These are phyloP conservation scores for Ilex aquifolium DNA, from an alignment of 257 asterid genomes.

Conservation along the genomic window DNA sequence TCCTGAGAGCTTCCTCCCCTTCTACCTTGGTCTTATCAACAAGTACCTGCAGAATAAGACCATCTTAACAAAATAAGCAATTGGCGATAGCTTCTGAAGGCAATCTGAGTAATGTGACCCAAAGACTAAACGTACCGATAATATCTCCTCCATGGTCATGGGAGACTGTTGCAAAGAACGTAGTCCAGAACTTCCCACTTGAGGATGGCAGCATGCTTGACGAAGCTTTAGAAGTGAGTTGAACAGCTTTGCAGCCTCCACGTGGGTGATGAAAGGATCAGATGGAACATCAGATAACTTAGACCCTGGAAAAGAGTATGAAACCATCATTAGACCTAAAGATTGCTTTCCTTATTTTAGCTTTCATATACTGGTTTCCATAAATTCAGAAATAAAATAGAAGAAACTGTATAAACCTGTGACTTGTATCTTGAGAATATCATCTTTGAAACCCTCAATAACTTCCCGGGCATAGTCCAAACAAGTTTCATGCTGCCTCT, in stretches of 20 bases:
- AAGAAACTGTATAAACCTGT: constrained; percentile 40
- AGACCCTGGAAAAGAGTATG: constrained; percentile 38
- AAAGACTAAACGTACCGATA: constrained; percentile 52
- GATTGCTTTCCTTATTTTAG: constrained; percentile 6
- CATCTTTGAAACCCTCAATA: constrained; percentile 60
- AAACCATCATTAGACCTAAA: constrained; percentile 9
- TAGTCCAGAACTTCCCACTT: constrained; percentile 96
- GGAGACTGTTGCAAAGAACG: constrained; percentile 93
- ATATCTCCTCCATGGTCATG: constrained; percentile 96
- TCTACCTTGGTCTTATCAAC: constrained; percentile 87
- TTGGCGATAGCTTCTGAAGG: constrained; percentile 12
- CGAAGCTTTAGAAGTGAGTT: constrained; percentile 97
- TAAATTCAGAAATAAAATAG: constrained; percentile 4
- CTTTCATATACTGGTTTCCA: background rate
- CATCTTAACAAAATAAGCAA: constrained; percentile 12
- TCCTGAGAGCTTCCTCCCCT: constrained; percentile 95
- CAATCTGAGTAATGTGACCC: constrained; percentile 14
- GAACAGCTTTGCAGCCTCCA: constrained; percentile 90
- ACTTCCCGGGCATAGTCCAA: constrained; percentile 87
- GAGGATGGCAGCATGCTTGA: constrained; percentile 99
- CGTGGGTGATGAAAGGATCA: constrained; percentile 54
- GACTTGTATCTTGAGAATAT: constrained; percentile 34
- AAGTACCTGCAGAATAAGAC: constrained; percentile 58
- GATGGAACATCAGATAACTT: constrained; percentile 31
- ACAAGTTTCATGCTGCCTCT: constrained; percentile 91